A percentile compares a stretch with the other conserved stretches of the same genome.
phyloP scores from a whole-genome alignment of 148 eudicot species.

The Amaranthus cruentus region DNA sequence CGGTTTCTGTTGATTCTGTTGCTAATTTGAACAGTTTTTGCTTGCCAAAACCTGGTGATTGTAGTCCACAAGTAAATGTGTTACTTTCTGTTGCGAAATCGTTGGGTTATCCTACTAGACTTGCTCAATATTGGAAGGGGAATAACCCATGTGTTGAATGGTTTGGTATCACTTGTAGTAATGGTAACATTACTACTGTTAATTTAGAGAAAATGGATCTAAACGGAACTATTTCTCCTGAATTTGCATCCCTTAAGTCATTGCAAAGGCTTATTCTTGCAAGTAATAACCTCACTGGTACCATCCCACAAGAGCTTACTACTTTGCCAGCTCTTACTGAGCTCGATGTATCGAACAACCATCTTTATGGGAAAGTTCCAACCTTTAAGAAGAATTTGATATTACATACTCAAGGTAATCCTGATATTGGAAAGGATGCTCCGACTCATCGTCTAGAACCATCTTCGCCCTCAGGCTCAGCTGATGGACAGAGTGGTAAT shows the following conservation, averaged over 20 bases:
- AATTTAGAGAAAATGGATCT: slow-evolving; percentile 80
- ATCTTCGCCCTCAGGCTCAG: slow-evolving; percentile 26
- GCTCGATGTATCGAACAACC: slow-evolving; percentile 66
- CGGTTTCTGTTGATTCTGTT: slow-evolving; percentile 58
- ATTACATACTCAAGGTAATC: slow-evolving; percentile 51
- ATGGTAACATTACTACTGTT: slow-evolving; percentile 61
- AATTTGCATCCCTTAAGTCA: slow-evolving; percentile 59
- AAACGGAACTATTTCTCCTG: slow-evolving; percentile 71
- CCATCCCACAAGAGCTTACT: slow-evolving; percentile 70
- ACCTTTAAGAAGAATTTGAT: slow-evolving; percentile 48
- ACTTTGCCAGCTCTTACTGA: slow-evolving; percentile 51
- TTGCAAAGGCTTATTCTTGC: slow-evolving; percentile 73
- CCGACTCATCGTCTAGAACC: slow-evolving; percentile 13
- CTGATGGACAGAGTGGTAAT: slow-evolving; percentile 19
- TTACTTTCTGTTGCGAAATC: slow-evolving; percentile 57
- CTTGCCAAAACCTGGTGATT: slow-evolving; percentile 58
- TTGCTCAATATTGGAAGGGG: slow-evolving; percentile 85
- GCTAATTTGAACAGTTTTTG: slow-evolving; percentile 70
- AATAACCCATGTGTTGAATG: slow-evolving; percentile 75
- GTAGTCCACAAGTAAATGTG: slow-evolving; percentile 58
- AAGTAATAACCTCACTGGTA: slow-evolving; percentile 71
- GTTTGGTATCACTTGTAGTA: slow-evolving; percentile 79
- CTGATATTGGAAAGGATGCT: slow-evolving; percentile 65
- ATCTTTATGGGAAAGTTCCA: slow-evolving; percentile 71
- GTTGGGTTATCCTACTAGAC: slow-evolving; percentile 56